Evolutionary conservation across 2,329 filamentous ascomycete species (phyloP).

Genomic region (Pseudocercospora fijiensis): DNA sequence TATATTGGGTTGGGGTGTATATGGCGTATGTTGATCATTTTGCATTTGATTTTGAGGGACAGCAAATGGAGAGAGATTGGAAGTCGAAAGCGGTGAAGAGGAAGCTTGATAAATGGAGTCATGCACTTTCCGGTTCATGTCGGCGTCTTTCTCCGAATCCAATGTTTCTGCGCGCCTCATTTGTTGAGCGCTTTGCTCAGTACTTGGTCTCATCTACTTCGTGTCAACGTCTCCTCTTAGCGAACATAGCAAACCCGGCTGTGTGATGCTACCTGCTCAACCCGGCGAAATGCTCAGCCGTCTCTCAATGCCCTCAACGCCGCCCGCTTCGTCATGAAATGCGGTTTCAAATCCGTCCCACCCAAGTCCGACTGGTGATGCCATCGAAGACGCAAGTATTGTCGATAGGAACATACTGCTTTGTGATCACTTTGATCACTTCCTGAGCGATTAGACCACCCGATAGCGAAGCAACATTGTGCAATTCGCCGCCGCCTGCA

Average conservation of each 20-base stretch:
- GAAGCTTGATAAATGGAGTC: not conserved
- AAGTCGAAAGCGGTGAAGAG: not conserved
- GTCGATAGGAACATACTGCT: constrained; percentile 64
- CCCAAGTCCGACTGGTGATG: constrained; percentile 53
- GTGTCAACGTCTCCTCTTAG: not conserved
- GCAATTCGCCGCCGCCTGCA: constrained; percentile 79
- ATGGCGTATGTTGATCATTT: not conserved
- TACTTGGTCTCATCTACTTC: not conserved
- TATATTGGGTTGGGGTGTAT: not conserved
- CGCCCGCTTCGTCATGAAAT: not conserved
- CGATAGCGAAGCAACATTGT: constrained; percentile 83
- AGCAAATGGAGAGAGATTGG: too few relatives aligned
- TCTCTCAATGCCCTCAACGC: not conserved
- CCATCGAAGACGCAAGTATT: constrained; percentile 65
- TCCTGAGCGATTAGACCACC: constrained; percentile 97
- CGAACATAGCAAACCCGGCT: not conserved
- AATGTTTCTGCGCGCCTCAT: not conserved
- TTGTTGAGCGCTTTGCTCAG: not conserved
- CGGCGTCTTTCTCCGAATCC: not conserved
- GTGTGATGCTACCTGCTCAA: not conserved
- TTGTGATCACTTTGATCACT: constrained; percentile 82
- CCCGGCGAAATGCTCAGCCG: not conserved
- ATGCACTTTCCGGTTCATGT: not conserved
- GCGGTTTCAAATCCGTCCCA: constrained; percentile 27
- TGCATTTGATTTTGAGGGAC: not conserved